Evolutionary conservation across 208 protist species (phyloP), one percentile per base, ranked within the genome.

Genomic region (Wallacemonas collosoma): DNA sequence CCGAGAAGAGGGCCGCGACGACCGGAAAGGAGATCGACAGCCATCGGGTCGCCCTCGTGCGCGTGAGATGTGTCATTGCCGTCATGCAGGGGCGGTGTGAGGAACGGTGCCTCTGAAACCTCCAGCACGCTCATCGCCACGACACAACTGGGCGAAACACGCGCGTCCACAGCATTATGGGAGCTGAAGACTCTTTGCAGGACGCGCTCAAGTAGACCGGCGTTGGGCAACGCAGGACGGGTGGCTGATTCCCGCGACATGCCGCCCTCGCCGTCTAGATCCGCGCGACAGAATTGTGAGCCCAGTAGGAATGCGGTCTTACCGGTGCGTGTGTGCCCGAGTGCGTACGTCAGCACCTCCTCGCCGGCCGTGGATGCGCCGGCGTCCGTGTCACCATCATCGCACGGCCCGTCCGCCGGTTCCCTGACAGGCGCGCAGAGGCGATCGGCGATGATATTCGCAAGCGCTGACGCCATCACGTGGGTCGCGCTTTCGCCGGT

Each of bases 71-170:
- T 15, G 39, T 9, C 35, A 69, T 3, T 12, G 64, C 26, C 50
- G 11, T 53, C 7, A 39, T 43, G 5, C 0, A 53, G 9, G 17
- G 14, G 54, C 39, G 39, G 40, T 4, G 53, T 48, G 26, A 64
- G 35, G 5, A 2, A 26, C 15, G 40, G 11, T n/a, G 55, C 26
- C 53, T 72, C 68, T 9, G 47, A 26, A 2, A 76, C 43, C 73
- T 77, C 73, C 36, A 77, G 14, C 11, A 79, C 58, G 56, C 68
- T 69, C 17, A 79, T 7, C 40, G 66, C 74, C 55, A 73, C 66
- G n/a, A 62, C 17, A 41, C 26, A 26, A 26, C 26, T 26, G 26
- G 26, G 26, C 26, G 26, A 26, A 26, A 26, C 26, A 26, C 26
- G 26, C 26, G 26, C 26, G 26, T 26, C 26, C 26, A 26, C 26